Evolutionary conservation across 1,284 basidiomycete genomes (phyloP).

Genomic region (Coniophora puteana): DNA sequence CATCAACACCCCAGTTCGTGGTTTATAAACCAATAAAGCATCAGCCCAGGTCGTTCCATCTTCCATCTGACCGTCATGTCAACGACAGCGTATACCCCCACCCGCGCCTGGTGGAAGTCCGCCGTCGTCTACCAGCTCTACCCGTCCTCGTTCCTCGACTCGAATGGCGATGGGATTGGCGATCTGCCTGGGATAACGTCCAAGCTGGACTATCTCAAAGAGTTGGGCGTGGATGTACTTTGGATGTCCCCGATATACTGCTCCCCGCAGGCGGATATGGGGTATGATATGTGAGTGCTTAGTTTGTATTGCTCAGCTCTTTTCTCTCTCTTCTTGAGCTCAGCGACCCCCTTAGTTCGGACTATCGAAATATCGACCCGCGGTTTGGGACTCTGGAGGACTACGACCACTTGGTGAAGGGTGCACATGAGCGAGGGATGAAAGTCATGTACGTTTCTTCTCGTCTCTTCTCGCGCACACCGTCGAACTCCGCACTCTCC

Average conservation of each 20-base stretch:
- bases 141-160: slow-evolving; percentile 70
- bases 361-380: slow-evolving; percentile 72
- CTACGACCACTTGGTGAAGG: slow-evolving; percentile 61
- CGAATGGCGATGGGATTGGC: slow-evolving; percentile 73
- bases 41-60: too few relatives aligned
- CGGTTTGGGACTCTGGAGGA: slow-evolving; percentile 73
- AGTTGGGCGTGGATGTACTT: slow-evolving; percentile 68
- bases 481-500: slow-evolving; percentile 11
- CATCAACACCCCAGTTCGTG: too few relatives aligned
- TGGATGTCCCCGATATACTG: slow-evolving; percentile 78
- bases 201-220: slow-evolving; percentile 69
- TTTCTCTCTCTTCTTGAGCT: not conserved
- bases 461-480: slow-evolving; percentile 8
- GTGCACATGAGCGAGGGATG: slow-evolving; percentile 63
- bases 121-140: slow-evolving; percentile 74
- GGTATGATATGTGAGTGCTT: slow-evolving; percentile 58
- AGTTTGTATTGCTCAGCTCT: not conserved
- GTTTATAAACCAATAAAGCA: too few relatives aligned
- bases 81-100: slow-evolving; percentile 4
- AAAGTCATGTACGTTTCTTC: slow-evolving; percentile 54
- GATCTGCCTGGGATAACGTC: slow-evolving; percentile 67
- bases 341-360: slow-evolving; percentile 38
- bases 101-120: slow-evolving; percentile 61
- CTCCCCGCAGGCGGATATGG: slow-evolving; percentile 70
- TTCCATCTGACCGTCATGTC: not conserved